Base-by-base conservation (phyloP, 306 rosid species). In the Cucumis melo region DNA sequence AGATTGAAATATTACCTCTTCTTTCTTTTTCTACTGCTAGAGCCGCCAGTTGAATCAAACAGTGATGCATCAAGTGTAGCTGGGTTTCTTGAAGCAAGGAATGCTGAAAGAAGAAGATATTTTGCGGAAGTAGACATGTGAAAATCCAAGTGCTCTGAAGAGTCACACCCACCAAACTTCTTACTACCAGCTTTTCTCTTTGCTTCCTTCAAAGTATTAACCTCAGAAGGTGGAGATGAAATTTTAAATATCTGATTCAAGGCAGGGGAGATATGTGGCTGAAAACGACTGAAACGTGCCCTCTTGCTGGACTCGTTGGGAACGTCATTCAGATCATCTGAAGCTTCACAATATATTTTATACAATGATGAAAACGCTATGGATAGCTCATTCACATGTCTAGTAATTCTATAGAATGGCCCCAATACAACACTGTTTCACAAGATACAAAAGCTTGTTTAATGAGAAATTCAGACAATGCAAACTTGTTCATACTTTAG, bases 31-130 rank as follows among this genome's bases (percentile, higher is more conserved):
- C 86, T 88, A 81, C 75, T 90, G 85, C 84, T 85, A 77, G 89
- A 84, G 58, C 93, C 98, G 78, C 97, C 93, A 57, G 83, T 91
- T 53, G 97, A 87, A 86, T 94, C 95, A 74, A 94, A 94, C 78
- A 94, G 86, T 27, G 98, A 94, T 63, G 96, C 96, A 80, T 94
- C 96, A 75, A 94, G 93, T 20, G 99, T 94, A 51, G 96, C 97
- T 54, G 97, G 97, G 65, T 94, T 94, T 91, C 97, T 81, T 77
- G 98, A 93, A 80, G 98, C 97, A 84, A 93, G 94, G 79, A 87
- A 93, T 60, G 96, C 97, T n/a, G 98, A 91, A 79, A 94, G 84
- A 82, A 94, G 90, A 78, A 90, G 99, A 86, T 92, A 92, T 78
- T 92, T 94, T 58, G 97, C 95, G 65, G 93, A 89, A 81, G 93